A percentile compares a stretch with the other conserved stretches of the same genome.
phyloP scores from a whole-genome alignment of 2,329 filamentous ascomycete species.

The Arthrocladium fulminans region DNA sequence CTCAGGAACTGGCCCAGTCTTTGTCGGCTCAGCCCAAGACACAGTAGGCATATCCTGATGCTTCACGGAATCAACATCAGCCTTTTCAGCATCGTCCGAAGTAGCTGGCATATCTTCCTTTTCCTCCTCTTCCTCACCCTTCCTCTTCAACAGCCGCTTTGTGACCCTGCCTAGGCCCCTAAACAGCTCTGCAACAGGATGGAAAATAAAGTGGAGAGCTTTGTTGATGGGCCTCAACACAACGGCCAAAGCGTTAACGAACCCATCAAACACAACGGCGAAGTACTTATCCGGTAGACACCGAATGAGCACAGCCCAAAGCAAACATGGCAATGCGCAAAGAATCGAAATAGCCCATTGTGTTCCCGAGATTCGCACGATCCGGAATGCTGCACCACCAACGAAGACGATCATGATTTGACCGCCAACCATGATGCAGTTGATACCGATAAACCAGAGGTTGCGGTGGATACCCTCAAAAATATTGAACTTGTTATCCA shows the following conservation, averaged over 20 bases:
- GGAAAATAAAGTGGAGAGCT: conserved; percentile 24
- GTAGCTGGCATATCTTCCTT: neutral
- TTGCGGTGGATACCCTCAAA: conserved; percentile 81
- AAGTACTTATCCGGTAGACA: conserved; percentile 64
- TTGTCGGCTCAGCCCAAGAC: conserved; percentile 1
- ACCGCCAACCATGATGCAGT: conserved; percentile 75
- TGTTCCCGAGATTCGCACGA: conserved; percentile 56
- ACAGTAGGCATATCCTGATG: conserved; percentile 2
- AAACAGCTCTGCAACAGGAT: conserved; percentile 25
- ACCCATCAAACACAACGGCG: conserved; percentile 36
- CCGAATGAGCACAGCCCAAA: conserved; percentile 71
- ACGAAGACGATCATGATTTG: conserved; percentile 86
- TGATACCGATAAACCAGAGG: conserved; percentile 81
- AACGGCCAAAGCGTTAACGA: conserved; percentile 46
- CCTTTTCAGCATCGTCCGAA: conserved; percentile 4
- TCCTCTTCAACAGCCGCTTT: conserved; percentile 17
- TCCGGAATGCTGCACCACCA: conserved; percentile 71
- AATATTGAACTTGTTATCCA: conserved; percentile 93
- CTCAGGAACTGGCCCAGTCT: conserved; percentile 2
- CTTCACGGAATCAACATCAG: neutral
- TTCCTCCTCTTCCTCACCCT: conserved; percentile 1
- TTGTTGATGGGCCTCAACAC: conserved; percentile 37
- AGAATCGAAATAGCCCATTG: conserved; percentile 86
- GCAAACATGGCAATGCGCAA: conserved; percentile 74
- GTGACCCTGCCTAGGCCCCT: conserved; percentile 18